phyloP scores from a whole-genome alignment of 352 stramenopile species.

The Blastocystis sp. region DNA sequence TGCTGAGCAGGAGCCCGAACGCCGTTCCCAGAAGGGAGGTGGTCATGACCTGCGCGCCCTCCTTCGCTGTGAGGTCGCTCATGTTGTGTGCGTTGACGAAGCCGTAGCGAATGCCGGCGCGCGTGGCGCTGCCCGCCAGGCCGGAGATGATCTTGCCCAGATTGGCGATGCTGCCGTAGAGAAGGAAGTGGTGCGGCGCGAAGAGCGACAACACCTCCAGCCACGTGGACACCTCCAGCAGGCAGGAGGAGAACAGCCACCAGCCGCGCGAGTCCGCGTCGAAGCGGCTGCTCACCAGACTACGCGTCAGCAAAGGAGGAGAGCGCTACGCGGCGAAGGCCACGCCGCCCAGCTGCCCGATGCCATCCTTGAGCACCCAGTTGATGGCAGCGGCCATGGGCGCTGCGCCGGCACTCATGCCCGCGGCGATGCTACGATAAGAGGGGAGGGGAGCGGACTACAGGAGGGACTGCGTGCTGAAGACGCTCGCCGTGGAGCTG shows the following conservation, averaged over 20 bases:
- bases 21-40: slow-evolving; percentile 80
- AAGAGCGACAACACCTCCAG: slow-evolving; percentile 85
- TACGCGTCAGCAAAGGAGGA: background rate
- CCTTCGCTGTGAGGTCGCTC: slow-evolving; percentile 90
- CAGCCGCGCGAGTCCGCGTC: slow-evolving; percentile 74
- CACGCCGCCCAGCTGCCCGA: slow-evolving; percentile 89
- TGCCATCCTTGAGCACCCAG: slow-evolving; percentile 91
- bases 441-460: background rate
- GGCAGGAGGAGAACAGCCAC: slow-evolving; percentile 83
- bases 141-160: slow-evolving; percentile 91
- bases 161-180: slow-evolving; percentile 78
- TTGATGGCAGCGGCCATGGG: slow-evolving; percentile 87
- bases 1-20: slow-evolving; percentile 36
- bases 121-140: slow-evolving; percentile 86
- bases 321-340: slow-evolving; percentile 76
- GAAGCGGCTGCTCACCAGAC: slow-evolving; percentile 60
- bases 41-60: slow-evolving; percentile 86
- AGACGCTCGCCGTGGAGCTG: slow-evolving; percentile 9
- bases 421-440: slow-evolving; percentile 1
- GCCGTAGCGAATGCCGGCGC: slow-evolving; percentile 87
- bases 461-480: slow-evolving; percentile 55
- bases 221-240: slow-evolving; percentile 83
- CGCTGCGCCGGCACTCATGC: slow-evolving; percentile 69
- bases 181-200: slow-evolving; percentile 81
- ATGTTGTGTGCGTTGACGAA: slow-evolving; percentile 86